Percentiles rank a stretch among this genome's conserved stretches.
Conservation (phyloP, 1,284 basidiomycete genomes). For the Mycena citricolor region DNA sequence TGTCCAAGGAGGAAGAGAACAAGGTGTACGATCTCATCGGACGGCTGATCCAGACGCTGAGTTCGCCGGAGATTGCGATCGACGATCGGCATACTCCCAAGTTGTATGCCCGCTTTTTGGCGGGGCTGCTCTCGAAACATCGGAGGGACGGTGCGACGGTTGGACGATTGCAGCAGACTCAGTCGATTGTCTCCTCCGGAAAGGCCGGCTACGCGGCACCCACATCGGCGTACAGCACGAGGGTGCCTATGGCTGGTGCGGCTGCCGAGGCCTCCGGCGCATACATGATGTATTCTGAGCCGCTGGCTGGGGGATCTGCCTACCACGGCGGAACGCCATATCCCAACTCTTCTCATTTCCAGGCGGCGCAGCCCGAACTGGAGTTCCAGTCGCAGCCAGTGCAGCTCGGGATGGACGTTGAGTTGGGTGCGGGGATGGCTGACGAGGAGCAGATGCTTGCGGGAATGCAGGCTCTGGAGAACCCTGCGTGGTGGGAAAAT, state of each 20-base stretch:
- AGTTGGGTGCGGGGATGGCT: conserved; percentile 34
- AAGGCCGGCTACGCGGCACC: conserved; percentile 7
- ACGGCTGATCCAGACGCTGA: conserved; percentile 68
- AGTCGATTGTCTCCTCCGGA: conserved; percentile 39
- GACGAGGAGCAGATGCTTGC: conserved; percentile 61
- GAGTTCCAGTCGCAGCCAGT: conserved; percentile 41
- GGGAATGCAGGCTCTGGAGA: conserved; percentile 70
- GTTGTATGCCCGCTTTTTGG: conserved; percentile 77
- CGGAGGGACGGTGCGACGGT: conserved; percentile 60
- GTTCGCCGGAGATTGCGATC: conserved; percentile 73
- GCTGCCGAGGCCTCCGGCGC: conserved; percentile 2
- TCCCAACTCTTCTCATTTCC: too few species aligned
- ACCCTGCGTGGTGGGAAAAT: conserved; percentile 68
- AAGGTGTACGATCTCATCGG: conserved; percentile 73
- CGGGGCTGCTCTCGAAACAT: conserved; percentile 64
- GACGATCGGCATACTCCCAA: conserved; percentile 81
- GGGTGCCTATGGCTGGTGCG: conserved; percentile 15
- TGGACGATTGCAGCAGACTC: conserved; percentile 44
- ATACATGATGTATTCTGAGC: too few species aligned
- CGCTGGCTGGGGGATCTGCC: too few species aligned
- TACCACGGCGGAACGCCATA: too few species aligned
- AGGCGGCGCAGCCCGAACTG: conserved; percentile 43
- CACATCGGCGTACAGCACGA: conserved; percentile 19
- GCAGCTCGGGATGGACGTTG: conserved; percentile 40
- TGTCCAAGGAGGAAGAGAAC: conserved; percentile 60